Evolutionary conservation across 345 rosid species (phyloP).

Genomic region (Mercurialis annua): DNA sequence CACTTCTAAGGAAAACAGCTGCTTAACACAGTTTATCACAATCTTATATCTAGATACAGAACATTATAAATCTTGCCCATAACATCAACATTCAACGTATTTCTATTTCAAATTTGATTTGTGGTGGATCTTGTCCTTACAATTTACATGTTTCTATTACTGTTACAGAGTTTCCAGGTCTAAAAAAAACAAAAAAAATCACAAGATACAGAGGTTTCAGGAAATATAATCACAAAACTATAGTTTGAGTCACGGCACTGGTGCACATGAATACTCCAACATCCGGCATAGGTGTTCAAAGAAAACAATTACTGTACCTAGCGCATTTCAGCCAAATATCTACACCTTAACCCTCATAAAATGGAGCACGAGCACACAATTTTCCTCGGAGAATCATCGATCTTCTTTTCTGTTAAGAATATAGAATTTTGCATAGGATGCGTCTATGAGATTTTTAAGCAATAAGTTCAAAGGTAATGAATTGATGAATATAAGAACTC

Average conservation of each 20-base stretch:
- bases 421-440: constrained; percentile 9
- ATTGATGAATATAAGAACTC: background rate
- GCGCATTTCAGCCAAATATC: constrained; percentile 34
- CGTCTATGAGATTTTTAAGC: constrained; percentile 1
- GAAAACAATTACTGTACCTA: constrained; percentile 38
- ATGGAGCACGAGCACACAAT: constrained; percentile 81
- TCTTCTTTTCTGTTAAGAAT: constrained; percentile 77
- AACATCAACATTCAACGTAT: constrained; percentile 11
- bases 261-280: constrained; percentile 25
- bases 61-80: background rate
- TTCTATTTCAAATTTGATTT: constrained; percentile 24
- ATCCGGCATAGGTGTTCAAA: constrained; percentile 17
- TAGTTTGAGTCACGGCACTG: constrained; percentile 8
- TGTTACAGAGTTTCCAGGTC: constrained; percentile 22
- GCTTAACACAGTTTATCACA: too few species aligned
- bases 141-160: constrained; percentile 33
- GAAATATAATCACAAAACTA: constrained; percentile 17
- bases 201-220: background rate
- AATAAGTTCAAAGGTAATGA: background rate
- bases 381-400: constrained; percentile 64
- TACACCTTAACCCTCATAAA: constrained; percentile 45
- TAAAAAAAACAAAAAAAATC: background rate
- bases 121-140: constrained; percentile 27
- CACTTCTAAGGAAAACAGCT: too few species aligned
- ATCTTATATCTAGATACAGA: background rate